A percentile compares a stretch with the other conserved stretches of the same genome.
Conservation (phyloP, 805 yeast genomes). For the Myxozyma melibiosi region DNA sequence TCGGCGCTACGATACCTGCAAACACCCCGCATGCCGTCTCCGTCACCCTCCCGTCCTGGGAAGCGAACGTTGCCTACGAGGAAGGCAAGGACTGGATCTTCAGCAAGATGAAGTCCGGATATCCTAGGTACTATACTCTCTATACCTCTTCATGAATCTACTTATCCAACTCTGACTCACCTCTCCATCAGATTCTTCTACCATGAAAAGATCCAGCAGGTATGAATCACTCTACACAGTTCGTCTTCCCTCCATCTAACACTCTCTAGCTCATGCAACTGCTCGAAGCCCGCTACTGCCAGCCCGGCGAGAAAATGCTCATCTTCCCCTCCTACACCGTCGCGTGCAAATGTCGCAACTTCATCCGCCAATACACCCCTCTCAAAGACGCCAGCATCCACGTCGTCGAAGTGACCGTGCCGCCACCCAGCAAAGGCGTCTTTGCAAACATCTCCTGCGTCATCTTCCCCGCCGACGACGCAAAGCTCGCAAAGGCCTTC, state of each 20-base stretch:
- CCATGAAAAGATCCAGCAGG: constrained; percentile 44
- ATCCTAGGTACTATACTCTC: constrained; percentile 91
- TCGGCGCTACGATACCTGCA: constrained; percentile 87
- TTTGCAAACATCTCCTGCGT: constrained; percentile 71
- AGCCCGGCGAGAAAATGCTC: constrained; percentile 73
- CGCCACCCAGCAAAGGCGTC: constrained; percentile 34
- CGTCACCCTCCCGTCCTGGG: constrained; percentile 95
- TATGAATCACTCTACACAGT: constrained; percentile 17
- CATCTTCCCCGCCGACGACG: constrained; percentile 66
- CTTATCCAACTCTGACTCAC: constrained; percentile 68
- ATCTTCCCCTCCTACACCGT: constrained; percentile 75
- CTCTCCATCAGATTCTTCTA: constrained; percentile 41
- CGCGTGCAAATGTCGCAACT: constrained; percentile 85
- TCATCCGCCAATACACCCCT: constrained; percentile 49
- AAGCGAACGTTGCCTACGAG: constrained; percentile 87
- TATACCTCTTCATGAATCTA: constrained; percentile 28
- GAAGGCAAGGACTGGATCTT: constrained; percentile 85
- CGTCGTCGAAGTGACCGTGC: constrained; percentile 40
- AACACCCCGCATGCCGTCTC: constrained; percentile 92
- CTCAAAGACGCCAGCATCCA: constrained; percentile 45
- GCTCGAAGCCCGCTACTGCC: constrained; percentile 71
- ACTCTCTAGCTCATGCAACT: constrained; percentile 13
- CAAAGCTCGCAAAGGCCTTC: constrained; percentile 72
- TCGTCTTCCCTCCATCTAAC: neutral
- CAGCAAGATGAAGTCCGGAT: constrained; percentile 77